A percentile compares a stretch with the other conserved stretches of the same genome.
phyloP scores from a whole-genome alignment of 75 land plant species.

The Sequoiadendron giganteum region DNA sequence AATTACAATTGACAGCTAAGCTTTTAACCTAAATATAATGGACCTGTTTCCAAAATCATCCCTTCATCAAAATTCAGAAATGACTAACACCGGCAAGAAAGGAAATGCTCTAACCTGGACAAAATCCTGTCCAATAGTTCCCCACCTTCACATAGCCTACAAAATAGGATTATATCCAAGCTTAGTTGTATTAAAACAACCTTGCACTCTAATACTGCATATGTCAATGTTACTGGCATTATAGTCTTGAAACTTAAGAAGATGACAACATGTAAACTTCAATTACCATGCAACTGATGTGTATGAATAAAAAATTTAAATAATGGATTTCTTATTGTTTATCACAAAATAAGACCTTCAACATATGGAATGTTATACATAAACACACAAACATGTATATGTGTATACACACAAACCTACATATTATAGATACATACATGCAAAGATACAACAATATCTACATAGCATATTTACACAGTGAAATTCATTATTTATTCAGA shows the following conservation, averaged over 20 bases:
- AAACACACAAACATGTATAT: not conserved
- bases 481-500: too few species aligned
- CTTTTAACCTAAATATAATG: not conserved
- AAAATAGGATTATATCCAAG: not conserved
- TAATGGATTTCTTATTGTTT: not conserved
- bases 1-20: not conserved
- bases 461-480: not conserved
- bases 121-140: conserved; percentile 56
- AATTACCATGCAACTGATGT: too few species aligned
- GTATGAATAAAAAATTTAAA: not conserved
- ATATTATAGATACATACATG: not conserved
- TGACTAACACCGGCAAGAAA: not conserved
- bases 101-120: conserved; percentile 27
- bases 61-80: not conserved
- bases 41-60: not conserved
- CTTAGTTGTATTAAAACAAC: not conserved
- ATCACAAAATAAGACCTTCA: not conserved
- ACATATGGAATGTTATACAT: not conserved
- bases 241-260: not conserved
- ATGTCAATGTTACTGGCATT: not conserved
- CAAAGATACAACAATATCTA: not conserved
- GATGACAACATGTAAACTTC: too few species aligned
- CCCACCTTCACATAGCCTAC: conserved; percentile 69
- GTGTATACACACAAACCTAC: not conserved
- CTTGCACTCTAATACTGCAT: not conserved